Percentiles rank a stretch among this genome's conserved stretches.
phyloP scores from a whole-genome alignment of 371 early-diverging fungal genomes.

The Rhizomucor pusillus region DNA sequence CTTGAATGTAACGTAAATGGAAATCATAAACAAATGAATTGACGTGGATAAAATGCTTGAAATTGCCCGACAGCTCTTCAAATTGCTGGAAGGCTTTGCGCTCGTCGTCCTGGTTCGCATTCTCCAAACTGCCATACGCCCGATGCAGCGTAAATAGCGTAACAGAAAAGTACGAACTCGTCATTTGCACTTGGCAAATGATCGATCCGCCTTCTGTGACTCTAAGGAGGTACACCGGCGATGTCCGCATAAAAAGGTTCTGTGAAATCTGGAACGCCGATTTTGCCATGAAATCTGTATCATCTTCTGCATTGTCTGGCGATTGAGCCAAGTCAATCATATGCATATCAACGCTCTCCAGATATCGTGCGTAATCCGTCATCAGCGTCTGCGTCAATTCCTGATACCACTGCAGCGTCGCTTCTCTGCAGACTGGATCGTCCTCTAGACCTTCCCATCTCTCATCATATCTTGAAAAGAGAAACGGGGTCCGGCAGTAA shows the following conservation, averaged over 20 bases:
- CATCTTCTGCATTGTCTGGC: conserved; percentile 8
- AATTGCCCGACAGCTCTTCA: conserved; percentile 59
- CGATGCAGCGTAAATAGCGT: conserved; percentile 71
- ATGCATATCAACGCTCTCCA: conserved; percentile 67
- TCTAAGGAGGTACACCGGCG: conserved; percentile 62
- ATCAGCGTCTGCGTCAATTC: conserved; percentile 54
- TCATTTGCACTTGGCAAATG: conserved; percentile 72
- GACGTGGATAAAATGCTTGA: conserved; percentile 72
- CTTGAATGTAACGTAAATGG: conserved; percentile 66
- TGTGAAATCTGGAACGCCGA: conserved; percentile 24
- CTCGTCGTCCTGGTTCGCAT: not conserved
- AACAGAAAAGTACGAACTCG: conserved; percentile 67
- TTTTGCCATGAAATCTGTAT: conserved; percentile 7
- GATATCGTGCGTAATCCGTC: conserved; percentile 61
- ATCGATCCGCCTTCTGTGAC: conserved; percentile 66
- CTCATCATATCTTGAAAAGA: conserved; percentile 51
- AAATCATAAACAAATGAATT: conserved; percentile 86
- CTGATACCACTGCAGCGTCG: conserved; percentile 52
- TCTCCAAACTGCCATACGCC: conserved; percentile 42
- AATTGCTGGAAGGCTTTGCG: conserved; percentile 45
- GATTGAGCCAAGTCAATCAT: conserved; percentile 46
- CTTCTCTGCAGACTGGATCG: conserved; percentile 9
- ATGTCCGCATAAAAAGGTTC: conserved; percentile 34
- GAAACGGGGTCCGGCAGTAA: conserved; percentile 62
- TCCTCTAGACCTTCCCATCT: conserved; percentile 27